Evolutionary conservation across 1,284 basidiomycete species (phyloP), one percentile per base, ranked within the genome.

Genomic region (Coniferiporia weirii): DNA sequence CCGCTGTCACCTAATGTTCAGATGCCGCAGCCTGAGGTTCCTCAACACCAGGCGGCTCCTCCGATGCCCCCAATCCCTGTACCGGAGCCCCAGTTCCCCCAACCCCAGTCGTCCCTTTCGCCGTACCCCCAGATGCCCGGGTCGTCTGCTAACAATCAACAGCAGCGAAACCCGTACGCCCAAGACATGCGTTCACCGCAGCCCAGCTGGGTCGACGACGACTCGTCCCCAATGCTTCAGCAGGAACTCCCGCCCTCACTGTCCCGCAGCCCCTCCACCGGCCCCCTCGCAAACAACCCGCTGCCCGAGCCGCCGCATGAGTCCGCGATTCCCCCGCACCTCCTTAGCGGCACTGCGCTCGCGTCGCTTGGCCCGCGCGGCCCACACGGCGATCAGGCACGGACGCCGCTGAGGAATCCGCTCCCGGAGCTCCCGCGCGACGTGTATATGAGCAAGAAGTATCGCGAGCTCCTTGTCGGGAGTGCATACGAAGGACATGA

Each of bases 291-390:
- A 19, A 8, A 19, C 27, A 62, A 62, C 36, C 61, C 61, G 19
- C 52, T 62, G 8, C 61, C 61, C 6, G 27, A 34, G 17, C 57
- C 52, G 19, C 61, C 61, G 22, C 61, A 49, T 12, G 57, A 62
- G 45, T 19, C 44, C 20, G 53, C 36, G 2, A 53, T 56, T 13
- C 61, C 61, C 12, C 43, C 47, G 12, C 52, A 59, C 22, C 58
- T 62, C 32, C 27, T 62, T 1, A 57, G 44, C 7, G 57, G 57
- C 20, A 52, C 45, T 6, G 57, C 61, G 32, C 51, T 62, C 40
- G 49, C 61, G 36, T 50, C 50, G n/a, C 3, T 27, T 2, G 17
- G 17, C 3, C 57, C 52, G 22, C 57, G 19, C 1, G 32, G 10
- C 36, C 54, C 59, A 1, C 53, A 35, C 3, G 32, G 10, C 36